Evolutionary conservation across 306 rosid species (phyloP), one percentile per base, ranked within the genome.

Genomic region (Corylus avellana): DNA sequence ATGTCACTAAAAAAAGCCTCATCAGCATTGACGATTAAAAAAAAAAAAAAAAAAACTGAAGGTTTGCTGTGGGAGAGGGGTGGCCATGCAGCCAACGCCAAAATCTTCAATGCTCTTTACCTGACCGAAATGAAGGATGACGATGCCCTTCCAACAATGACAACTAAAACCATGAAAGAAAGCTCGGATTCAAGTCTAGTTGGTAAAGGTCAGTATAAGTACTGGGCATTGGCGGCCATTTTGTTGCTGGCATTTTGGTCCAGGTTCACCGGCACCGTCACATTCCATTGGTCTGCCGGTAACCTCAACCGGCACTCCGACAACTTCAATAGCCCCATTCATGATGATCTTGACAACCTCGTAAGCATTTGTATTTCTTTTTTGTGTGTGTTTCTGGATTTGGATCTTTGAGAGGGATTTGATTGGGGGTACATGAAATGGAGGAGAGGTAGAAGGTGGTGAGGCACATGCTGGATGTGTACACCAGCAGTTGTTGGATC

Each of bases 381-480:
- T 6, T 37, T 22, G 3, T 78, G 12, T 14, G 6, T 75, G 77
- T 77, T 47, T 29, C 64, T 11, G 25, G 74, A 16, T 69, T 64
- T 79, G 77, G 85, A 86, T 86, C 83, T 85, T 76, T 68, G 72
- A 37, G 51, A 16, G 48, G 39, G 73, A 66, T 81, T 68, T 51
- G 71, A 32, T 61, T 55, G 75, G 53, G 42, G 20, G 75, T 71
- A 61, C 35, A 96, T 98, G 99, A 93, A 84, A 93, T 96, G 98
- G 98, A 96, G 86, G 98, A 93, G 92, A 91, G 99, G 84, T 98
- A 96, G 92, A 96, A 90, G 80, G 91, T 90, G 84, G 99, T 93
- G 87, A 86, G 88, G 72, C 99, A 96, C 85, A 93, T 96, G 99
- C 93, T 97, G 98, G 97, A 91, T 58, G 91, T 96, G 62, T 96